These are phyloP conservation scores for Ogataea sp. DNA, from an alignment of 805 yeast genomes.

Conservation along the genomic window DNA sequence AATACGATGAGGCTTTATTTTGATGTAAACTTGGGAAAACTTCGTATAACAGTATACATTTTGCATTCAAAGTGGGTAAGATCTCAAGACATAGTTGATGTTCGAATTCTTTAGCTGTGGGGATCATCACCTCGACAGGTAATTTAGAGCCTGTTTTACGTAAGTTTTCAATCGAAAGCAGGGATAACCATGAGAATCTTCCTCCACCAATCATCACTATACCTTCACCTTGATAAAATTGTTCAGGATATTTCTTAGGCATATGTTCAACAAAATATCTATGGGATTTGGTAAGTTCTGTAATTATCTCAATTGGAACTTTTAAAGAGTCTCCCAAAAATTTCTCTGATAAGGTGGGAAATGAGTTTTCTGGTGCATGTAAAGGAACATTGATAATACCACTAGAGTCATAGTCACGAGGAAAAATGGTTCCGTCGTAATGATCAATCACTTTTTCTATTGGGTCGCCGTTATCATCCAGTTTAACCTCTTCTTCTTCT, in stretches of 20 bases:
- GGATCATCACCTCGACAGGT: slow-evolving; percentile 44
- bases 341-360: slow-evolving; percentile 41
- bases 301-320: slow-evolving; percentile 34
- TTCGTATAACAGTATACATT: slow-evolving; percentile 47
- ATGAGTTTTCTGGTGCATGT: slow-evolving; percentile 18
- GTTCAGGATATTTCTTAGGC: slow-evolving; percentile 27
- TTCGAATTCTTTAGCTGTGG: slow-evolving; percentile 37
- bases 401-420: slow-evolving; percentile 19
- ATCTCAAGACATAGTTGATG: slow-evolving; percentile 31
- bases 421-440: not conserved
- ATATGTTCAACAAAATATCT: slow-evolving; percentile 32
- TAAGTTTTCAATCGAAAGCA: slow-evolving; percentile 42
- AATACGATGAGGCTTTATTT: too few species aligned
- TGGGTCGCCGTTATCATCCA: too few species aligned
- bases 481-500: too few species aligned
- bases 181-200: slow-evolving; percentile 53
- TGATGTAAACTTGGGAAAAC: slow-evolving; percentile 33
- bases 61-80: slow-evolving; percentile 44
- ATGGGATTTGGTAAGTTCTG: slow-evolving; percentile 40
- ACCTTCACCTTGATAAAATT: slow-evolving; percentile 44
- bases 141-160: slow-evolving; percentile 36
- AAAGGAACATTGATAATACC: slow-evolving; percentile 22
- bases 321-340: slow-evolving; percentile 43
- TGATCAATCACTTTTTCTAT: not conserved
- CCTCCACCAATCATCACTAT: slow-evolving; percentile 75